Percentiles rank a stretch among this genome's conserved stretches.
Conservation (phyloP, 179 eudicot genomes). For the Beta lomatogona region DNA sequence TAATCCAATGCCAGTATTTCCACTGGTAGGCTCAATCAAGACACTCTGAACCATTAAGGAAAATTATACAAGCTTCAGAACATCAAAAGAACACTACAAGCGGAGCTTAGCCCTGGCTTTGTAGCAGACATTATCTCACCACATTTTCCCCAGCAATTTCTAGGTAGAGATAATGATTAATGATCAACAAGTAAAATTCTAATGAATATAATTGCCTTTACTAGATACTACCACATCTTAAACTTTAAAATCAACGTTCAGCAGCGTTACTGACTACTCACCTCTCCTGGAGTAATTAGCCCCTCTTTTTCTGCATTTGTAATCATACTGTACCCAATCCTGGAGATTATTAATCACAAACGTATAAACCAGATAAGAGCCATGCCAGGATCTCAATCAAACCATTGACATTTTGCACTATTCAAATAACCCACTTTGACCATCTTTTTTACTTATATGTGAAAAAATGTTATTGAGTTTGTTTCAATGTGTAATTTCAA, state of each 20-base stretch:
- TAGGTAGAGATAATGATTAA: too few relatives aligned
- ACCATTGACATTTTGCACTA: too few relatives aligned
- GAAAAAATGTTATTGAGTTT: too few relatives aligned
- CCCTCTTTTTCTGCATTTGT: constrained; percentile 49
- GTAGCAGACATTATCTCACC: not conserved
- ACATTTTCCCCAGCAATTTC: not conserved
- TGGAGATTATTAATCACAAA: constrained; percentile 14
- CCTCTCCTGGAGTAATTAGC: constrained; percentile 49
- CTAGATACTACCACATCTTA: not conserved
- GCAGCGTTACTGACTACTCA: constrained; percentile 19
- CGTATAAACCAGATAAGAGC: not conserved
- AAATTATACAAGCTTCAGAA: constrained; percentile 20
- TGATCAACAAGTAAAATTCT: not conserved
- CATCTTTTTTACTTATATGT: too few relatives aligned
- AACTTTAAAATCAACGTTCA: not conserved
- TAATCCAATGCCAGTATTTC: constrained; percentile 86
- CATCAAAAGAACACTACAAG: not conserved
- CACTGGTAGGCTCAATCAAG: constrained; percentile 88
- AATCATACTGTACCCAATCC: constrained; percentile 59
- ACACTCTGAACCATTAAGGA: constrained; percentile 54
- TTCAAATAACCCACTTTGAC: too few relatives aligned
- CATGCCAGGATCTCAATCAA: constrained; percentile 6
- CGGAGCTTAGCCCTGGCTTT: not conserved
- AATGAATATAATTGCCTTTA: not conserved
- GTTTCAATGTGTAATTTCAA: too few relatives aligned